phyloP scores from a whole-genome alignment of 441 rosid species.

The Pelargonium cotyledonis region DNA sequence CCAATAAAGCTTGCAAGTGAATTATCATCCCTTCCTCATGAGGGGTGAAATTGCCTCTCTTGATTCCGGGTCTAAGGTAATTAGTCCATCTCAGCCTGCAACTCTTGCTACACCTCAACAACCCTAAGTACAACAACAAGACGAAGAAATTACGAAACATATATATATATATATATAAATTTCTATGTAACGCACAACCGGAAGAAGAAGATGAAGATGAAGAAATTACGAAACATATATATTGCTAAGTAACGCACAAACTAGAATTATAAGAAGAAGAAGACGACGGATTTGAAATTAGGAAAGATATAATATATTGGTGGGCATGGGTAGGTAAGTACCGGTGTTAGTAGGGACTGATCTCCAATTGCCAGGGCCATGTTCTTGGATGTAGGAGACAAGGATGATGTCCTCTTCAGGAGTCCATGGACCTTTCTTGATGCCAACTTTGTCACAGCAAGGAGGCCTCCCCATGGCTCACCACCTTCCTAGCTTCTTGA shows the following conservation, averaged over 20 bases:
- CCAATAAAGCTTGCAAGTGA: neutral
- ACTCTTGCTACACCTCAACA: slow-evolving; percentile 1
- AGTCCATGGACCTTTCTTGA: slow-evolving; percentile 17
- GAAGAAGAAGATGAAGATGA: no score
- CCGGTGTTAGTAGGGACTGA: slow-evolving; percentile 10
- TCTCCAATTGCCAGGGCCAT: slow-evolving; percentile 15
- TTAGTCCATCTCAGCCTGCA: slow-evolving; percentile 5
- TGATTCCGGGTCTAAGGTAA: slow-evolving; percentile 5
- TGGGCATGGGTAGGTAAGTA: neutral
- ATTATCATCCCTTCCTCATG: neutral
- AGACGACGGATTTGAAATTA: no score
- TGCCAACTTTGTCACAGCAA: slow-evolving; percentile 7
- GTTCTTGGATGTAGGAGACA: slow-evolving; percentile 16
- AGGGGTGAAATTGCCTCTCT: neutral
- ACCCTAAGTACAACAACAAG: neutral
- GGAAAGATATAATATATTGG: no score
- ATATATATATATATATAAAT: no score
- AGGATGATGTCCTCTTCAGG: slow-evolving; percentile 9
- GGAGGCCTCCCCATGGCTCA: slow-evolving; percentile 12
- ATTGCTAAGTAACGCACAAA: no score
- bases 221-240: no score
- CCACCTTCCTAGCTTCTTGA: neutral
- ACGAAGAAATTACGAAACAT: neutral
- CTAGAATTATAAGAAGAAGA: no score
- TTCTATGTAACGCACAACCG: no score